Conservation (phyloP, 2,329 filamentous ascomycete genomes). For the Colletotrichum gloeosporioides region DNA sequence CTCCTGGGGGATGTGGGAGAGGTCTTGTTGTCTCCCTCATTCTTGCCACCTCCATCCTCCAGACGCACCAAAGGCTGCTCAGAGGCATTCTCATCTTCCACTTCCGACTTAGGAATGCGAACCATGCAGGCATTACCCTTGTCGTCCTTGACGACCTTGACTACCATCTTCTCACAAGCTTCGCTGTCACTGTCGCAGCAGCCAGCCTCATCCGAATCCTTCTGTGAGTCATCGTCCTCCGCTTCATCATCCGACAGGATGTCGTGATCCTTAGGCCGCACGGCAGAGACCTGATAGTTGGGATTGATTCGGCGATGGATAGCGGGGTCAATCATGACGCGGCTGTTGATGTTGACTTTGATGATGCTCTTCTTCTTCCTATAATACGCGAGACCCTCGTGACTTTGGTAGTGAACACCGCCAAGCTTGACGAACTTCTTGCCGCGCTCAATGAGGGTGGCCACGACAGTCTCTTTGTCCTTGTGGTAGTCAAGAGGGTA, state of each 20-base stretch:
- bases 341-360: constrained; percentile 85
- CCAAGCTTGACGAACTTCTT: constrained; percentile 84
- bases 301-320: constrained; percentile 85
- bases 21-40: constrained; percentile 30
- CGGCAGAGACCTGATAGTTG: constrained; percentile 79
- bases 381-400: constrained; percentile 84
- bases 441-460: constrained; percentile 77
- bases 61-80: constrained; percentile 53
- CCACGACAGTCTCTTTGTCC: constrained; percentile 67
- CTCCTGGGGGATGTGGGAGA: constrained; percentile 18
- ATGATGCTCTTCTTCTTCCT: constrained; percentile 78
- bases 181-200: constrained; percentile 45
- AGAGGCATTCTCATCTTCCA: constrained; percentile 37
- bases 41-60: constrained; percentile 38
- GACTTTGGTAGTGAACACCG: constrained; percentile 82
- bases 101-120: constrained; percentile 38
- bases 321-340: constrained; percentile 86
- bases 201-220: constrained; percentile 40
- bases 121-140: constrained; percentile 37
- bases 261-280: constrained; percentile 75
- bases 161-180: constrained; percentile 48
- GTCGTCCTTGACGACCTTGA: constrained; percentile 55
- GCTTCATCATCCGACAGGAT: constrained; percentile 56
- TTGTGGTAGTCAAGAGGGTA: constrained; percentile 85
- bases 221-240: constrained; percentile 46